Base-by-base conservation (phyloP, 2,329 filamentous ascomycete species). In the Ambrosiella xylebori region DNA sequence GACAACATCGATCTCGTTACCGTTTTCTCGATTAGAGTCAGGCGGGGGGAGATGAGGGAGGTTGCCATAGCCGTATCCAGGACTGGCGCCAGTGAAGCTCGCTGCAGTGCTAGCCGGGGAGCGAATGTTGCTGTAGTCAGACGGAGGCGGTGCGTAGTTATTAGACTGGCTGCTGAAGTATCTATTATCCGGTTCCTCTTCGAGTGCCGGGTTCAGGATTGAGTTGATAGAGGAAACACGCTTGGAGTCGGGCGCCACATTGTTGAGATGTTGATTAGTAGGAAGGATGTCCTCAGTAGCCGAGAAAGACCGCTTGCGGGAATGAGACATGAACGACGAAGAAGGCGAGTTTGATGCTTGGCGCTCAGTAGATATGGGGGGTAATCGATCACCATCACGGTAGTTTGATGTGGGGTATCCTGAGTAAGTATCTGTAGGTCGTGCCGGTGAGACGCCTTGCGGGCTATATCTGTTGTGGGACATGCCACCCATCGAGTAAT, bases 151-250 rank as follows among this genome's bases (percentile, higher is more conserved):
- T 41, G 57, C 38, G 39, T 56, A 59, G 19, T 47, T 59, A 19
- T 59, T 59, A n/a, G 41, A 8, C 8, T 59, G 53, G 13, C 36
- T 40, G 13, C 44, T 49, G 45, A 56, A 51, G 36, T 59, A 59
- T 3, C 54, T 44, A 2, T 53, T 19, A 27, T 59, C 53, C 8
- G 53, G 50, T 8, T 53, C 55, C 36, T 44, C 54, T 6, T 57
- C 57, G 36, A 59, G 59, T 19, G 58, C 64, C 2, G 81, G 81
- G 62, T 88, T 89, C 11, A 90, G 71, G 50, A 89, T 84, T 4
- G 85, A 86, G 63, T 83, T 86, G 61, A 89, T 89, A 2, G 84
- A 87, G 15, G 82, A 86, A 3, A 88, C 70, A 12, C 85, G 80
- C 66, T 85, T 77, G 41, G 70, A 70, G 35, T 80, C 75, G 27